Evolutionary conservation across 2,329 filamentous ascomycete species (phyloP).

Genomic region (Cladosporium cucumerinum): DNA sequence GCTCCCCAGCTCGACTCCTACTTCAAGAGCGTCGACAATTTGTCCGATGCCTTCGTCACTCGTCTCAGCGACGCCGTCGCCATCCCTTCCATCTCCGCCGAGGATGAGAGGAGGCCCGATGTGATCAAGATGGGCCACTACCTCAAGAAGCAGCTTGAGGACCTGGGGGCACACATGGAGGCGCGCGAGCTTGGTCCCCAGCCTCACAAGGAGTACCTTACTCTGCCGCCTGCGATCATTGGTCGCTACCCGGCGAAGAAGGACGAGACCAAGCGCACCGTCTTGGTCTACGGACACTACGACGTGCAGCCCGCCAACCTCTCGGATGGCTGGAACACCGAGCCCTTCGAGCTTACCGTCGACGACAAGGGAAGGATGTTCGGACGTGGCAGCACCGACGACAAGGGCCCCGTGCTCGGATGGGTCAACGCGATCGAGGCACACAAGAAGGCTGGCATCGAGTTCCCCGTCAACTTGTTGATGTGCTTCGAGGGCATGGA

Average conservation of each 20-base stretch:
- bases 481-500: constrained; percentile 99
- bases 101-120: constrained; percentile 82
- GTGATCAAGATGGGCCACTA: constrained; percentile 96
- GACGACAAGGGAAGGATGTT: constrained; percentile 94
- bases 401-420: constrained; percentile 94
- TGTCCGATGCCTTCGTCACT: constrained; percentile 80
- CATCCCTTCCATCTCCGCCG: constrained; percentile 92
- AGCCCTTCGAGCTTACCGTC: constrained; percentile 84
- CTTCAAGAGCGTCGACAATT: constrained; percentile 85
- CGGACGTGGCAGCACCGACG: constrained; percentile 90
- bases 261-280: constrained; percentile 88
- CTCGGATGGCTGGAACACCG: constrained; percentile 92
- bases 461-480: constrained; percentile 94
- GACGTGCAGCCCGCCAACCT: constrained; percentile 94
- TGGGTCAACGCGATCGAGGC: constrained; percentile 99
- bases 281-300: constrained; percentile 97
- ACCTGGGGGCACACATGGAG: constrained; percentile 82
- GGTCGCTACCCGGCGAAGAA: constrained; percentile 74
- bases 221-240: constrained; percentile 88
- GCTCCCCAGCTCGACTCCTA: constrained; percentile 85
- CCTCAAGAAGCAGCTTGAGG: constrained; percentile 76
- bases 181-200: constrained; percentile 86
- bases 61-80: constrained; percentile 88
- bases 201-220: constrained; percentile 82
- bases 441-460: constrained; percentile 89